phyloP scores from a whole-genome alignment of 139 green algal genomes.

The Mesotaenium endlicherianum region DNA sequence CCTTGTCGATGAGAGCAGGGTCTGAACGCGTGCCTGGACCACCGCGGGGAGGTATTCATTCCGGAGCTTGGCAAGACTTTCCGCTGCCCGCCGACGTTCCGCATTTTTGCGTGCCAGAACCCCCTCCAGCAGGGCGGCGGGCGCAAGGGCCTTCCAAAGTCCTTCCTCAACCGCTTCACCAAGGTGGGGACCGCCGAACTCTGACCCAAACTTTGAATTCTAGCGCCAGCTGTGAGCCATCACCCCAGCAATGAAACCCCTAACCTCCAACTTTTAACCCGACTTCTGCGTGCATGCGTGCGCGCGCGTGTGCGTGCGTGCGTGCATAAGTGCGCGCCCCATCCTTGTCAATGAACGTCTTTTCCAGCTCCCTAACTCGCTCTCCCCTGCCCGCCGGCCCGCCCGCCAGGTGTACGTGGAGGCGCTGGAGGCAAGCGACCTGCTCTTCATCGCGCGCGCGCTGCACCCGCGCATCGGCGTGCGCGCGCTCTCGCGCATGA shows the following conservation, averaged over 20 bases:
- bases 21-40: slow-evolving; percentile 94
- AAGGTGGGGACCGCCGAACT: slow-evolving; percentile 34
- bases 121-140: slow-evolving; percentile 83
- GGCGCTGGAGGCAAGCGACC: slow-evolving; percentile 71
- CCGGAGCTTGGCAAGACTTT: slow-evolving; percentile 84
- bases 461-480: slow-evolving; percentile 73
- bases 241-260: too few relatives aligned
- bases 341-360: too few relatives aligned
- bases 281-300: too few relatives aligned
- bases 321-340: too few relatives aligned
- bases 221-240: too few relatives aligned
- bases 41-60: slow-evolving; percentile 91
- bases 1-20: slow-evolving; percentile 54
- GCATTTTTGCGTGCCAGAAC: slow-evolving; percentile 78
- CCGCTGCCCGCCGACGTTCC: slow-evolving; percentile 72
- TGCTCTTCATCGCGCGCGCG: slow-evolving; percentile 70
- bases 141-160: slow-evolving; percentile 90
- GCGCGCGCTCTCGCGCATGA: slow-evolving; percentile 68
- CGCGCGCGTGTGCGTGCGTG: too few relatives aligned
- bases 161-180: slow-evolving; percentile 97
- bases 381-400: background rate
- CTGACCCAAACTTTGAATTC: too few relatives aligned
- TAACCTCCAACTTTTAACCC: too few relatives aligned
- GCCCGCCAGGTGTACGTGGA: slow-evolving; percentile 75
- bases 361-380: too few relatives aligned